Percentiles rank a stretch among this genome's conserved stretches.
Conservation (phyloP, 345 rosid species). For the Eucalyptus shirleyi region DNA sequence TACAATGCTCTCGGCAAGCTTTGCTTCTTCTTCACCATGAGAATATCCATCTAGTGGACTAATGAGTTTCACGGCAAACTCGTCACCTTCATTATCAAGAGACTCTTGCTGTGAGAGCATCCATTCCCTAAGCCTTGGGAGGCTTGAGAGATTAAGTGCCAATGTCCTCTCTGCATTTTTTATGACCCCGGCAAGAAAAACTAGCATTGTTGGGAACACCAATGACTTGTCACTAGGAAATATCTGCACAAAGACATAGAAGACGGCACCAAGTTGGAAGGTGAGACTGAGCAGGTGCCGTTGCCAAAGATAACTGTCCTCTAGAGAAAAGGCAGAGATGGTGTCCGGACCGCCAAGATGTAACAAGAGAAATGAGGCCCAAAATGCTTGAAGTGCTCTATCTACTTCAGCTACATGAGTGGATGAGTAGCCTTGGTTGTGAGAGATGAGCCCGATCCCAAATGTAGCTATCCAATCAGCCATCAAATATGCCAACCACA, state of each 20-base stretch:
- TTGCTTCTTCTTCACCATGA: not conserved
- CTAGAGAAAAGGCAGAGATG: fast-evolving
- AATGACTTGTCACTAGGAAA: not conserved
- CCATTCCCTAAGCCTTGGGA: not conserved
- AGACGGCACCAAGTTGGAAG: not conserved
- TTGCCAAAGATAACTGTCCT: not conserved
- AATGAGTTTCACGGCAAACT: fast-evolving
- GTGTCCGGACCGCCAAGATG: not conserved
- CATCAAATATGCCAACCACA: not conserved
- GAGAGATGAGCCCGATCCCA: not conserved
- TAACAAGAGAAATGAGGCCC: not conserved
- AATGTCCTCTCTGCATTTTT: not conserved
- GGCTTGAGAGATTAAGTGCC: not conserved
- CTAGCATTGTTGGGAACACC: not conserved
- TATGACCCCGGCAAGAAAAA: not conserved
- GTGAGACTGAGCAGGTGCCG: not conserved
- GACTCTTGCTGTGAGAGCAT: fast-evolving
- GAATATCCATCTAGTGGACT: fast-evolving
- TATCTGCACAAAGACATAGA: not conserved
- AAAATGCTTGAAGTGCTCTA: not conserved
- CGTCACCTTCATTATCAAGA: fast-evolving
- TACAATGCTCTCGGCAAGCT: not conserved
- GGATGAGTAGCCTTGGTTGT: fast-evolving
- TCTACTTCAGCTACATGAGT: not conserved
- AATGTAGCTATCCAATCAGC: not conserved